Evolutionary conservation across 2,329 filamentous ascomycete genomes (phyloP).

Genomic region (Fusarium compactum): DNA sequence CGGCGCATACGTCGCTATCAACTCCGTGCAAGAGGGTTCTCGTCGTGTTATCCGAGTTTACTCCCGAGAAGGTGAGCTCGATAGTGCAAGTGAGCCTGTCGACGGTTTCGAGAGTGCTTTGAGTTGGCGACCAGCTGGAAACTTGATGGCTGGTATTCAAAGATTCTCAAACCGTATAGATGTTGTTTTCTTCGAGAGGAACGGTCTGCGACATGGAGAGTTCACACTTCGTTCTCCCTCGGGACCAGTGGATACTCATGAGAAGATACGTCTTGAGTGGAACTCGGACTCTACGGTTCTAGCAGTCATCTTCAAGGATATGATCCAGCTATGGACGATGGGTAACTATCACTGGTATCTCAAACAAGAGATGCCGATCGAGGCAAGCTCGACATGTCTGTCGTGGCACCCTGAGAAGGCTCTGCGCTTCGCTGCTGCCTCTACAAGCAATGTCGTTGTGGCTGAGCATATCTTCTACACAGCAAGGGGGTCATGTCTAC

Average conservation of each 20-base stretch:
- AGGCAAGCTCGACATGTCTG: constrained; percentile 52
- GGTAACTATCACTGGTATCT: constrained; percentile 99
- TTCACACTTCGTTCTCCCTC: constrained; percentile 81
- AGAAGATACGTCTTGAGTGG: constrained; percentile 79
- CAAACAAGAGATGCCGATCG: constrained; percentile 82
- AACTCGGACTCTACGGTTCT: constrained; percentile 93
- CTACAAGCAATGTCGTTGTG: constrained; percentile 64
- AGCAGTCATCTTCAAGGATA: constrained; percentile 79
- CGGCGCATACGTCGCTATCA: constrained; percentile 90
- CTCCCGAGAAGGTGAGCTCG: constrained; percentile 87
- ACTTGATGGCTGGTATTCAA: constrained; percentile 89
- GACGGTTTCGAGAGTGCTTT: constrained; percentile 88
- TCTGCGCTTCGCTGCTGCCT: constrained; percentile 72
- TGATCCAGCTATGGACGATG: constrained; percentile 95
- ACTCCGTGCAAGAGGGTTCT: constrained; percentile 74
- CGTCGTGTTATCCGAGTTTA: constrained; percentile 90
- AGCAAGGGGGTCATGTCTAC: constrained; percentile 74
- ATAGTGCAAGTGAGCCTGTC: constrained; percentile 94
- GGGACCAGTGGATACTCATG: constrained; percentile 65
- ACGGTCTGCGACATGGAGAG: constrained; percentile 95
- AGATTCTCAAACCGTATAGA: constrained; percentile 76
- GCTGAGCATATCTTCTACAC: constrained; percentile 77
- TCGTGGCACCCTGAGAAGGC: constrained; percentile 90
- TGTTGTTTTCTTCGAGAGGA: constrained; percentile 95
- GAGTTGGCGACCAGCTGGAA: constrained; percentile 92